A percentile compares a stretch with the other conserved stretches of the same genome.
phyloP scores from a whole-genome alignment of 106 monocot genomes.

The Dioscorea alata region DNA sequence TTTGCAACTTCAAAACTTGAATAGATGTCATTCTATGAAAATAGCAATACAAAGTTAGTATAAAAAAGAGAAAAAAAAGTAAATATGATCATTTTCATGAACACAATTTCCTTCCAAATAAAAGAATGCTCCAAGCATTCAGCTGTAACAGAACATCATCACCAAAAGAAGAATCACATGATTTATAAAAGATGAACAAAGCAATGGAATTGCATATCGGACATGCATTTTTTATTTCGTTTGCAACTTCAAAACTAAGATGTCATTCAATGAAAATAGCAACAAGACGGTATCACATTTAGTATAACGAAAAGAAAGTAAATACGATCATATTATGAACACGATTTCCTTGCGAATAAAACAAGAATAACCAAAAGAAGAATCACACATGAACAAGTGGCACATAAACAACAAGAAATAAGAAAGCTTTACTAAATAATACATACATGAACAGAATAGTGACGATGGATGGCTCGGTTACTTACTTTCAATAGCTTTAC shows the following conservation, averaged over 20 bases:
- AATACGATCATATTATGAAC: background rate
- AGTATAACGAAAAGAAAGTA: background rate
- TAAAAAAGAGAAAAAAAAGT: background rate
- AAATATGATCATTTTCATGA: background rate
- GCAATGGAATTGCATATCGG: background rate
- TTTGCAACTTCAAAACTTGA: slow-evolving; percentile 8
- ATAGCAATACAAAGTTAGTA: background rate
- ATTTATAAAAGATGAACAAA: background rate
- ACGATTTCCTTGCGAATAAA: background rate
- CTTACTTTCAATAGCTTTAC: slow-evolving; percentile 41
- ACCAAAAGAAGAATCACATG: background rate
- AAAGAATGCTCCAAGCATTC: background rate
- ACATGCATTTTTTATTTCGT: background rate
- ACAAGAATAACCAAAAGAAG: background rate
- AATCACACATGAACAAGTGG: background rate
- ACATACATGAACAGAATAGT: background rate
- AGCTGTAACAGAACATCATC: too few species aligned
- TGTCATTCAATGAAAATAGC: background rate
- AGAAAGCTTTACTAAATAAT: background rate
- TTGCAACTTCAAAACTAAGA: background rate
- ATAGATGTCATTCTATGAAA: background rate
- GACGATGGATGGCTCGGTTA: background rate
- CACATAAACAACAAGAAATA: background rate
- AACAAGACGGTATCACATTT: background rate
- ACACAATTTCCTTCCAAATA: background rate